A percentile compares a stretch with the other conserved stretches of the same genome.
Conservation (phyloP, 768 basidiomycete genomes). For the Auriscalpium orientale region DNA sequence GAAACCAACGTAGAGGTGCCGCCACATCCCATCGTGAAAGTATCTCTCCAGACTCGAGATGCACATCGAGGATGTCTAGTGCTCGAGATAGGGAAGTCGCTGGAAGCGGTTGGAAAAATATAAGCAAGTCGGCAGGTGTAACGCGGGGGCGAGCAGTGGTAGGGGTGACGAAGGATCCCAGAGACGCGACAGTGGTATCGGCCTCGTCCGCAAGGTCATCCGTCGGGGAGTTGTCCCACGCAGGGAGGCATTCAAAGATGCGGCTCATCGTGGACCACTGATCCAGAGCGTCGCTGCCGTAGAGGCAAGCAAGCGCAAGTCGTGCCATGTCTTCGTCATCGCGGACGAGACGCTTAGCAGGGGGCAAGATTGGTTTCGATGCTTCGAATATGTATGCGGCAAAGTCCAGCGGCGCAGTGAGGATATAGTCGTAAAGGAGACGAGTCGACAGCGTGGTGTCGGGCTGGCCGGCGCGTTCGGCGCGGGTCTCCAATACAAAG, state of each 20-base stretch:
- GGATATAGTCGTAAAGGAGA: slow-evolving; percentile 64
- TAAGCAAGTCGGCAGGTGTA: slow-evolving; percentile 61
- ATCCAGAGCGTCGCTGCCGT: slow-evolving; percentile 65
- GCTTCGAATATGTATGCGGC: slow-evolving; percentile 77
- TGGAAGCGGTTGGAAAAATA: slow-evolving; percentile 79
- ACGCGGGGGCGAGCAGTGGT: slow-evolving; percentile 50
- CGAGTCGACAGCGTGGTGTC: slow-evolving; percentile 60
- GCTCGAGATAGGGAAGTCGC: slow-evolving; percentile 67
- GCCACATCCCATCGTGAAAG: slow-evolving; percentile 82
- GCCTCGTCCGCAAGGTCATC: slow-evolving; percentile 65
- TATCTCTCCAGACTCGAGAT: slow-evolving; percentile 90
- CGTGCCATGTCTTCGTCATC: slow-evolving; percentile 80
- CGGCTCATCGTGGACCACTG: slow-evolving; percentile 81
- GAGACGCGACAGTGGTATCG: slow-evolving; percentile 75
- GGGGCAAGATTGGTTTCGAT: slow-evolving; percentile 82
- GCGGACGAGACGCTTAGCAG: slow-evolving; percentile 63
- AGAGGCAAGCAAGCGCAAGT: slow-evolving; percentile 81
- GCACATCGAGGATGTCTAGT: slow-evolving; percentile 88
- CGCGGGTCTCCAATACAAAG: slow-evolving; percentile 82
- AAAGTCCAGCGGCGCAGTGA: slow-evolving; percentile 58
- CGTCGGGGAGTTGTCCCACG: slow-evolving; percentile 62
- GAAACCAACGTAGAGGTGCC: slow-evolving; percentile 83
- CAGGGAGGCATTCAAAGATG: slow-evolving; percentile 95
- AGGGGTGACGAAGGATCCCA: slow-evolving; percentile 74
- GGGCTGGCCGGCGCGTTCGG: slow-evolving; percentile 70